A percentile compares a stretch with the other conserved stretches of the same genome.
phyloP scores from a whole-genome alignment of 2,329 filamentous ascomycete genomes.

The Geosmithia putterillii region DNA sequence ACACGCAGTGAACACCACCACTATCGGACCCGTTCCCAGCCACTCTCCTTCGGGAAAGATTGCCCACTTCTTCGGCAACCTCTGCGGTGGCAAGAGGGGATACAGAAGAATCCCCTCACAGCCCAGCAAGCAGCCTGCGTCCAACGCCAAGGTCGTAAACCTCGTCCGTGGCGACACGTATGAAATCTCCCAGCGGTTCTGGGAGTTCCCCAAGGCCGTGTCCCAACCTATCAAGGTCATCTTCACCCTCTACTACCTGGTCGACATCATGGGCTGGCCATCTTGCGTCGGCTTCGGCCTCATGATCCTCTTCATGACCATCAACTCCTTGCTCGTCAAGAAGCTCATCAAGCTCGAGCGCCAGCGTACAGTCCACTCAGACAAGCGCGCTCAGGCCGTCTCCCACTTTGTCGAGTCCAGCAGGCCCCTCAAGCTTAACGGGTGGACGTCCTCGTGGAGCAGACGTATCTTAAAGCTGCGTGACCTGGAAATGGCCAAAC shows the following conservation, averaged over 20 bases:
- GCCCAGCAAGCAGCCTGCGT: conserved; percentile 39
- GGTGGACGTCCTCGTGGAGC: conserved; percentile 24
- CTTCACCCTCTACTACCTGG: conserved; percentile 48
- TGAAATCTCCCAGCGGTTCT: conserved; percentile 72
- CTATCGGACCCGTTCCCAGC: neutral
- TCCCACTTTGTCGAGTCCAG: conserved; percentile 82
- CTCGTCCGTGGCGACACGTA: conserved; percentile 74
- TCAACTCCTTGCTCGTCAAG: conserved; percentile 58
- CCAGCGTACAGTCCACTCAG: conserved; percentile 59
- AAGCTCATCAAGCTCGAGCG: conserved; percentile 57
- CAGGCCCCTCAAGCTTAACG: conserved; percentile 43
- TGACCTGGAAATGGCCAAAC: conserved; percentile 20
- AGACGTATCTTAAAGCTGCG: conserved; percentile 21
- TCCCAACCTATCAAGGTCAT: conserved; percentile 67
- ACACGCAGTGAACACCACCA: too few relatives aligned
- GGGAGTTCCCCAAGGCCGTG: conserved; percentile 71
- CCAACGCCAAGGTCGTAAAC: conserved; percentile 85
- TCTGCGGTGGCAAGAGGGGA: conserved; percentile 10
- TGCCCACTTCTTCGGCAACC: conserved; percentile 7
- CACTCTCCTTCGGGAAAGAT: neutral
- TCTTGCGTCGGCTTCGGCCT: conserved; percentile 63
- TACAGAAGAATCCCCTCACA: neutral
- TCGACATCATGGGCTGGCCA: conserved; percentile 69
- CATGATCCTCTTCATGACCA: conserved; percentile 52
- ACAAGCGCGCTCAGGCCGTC: conserved; percentile 66